These are phyloP conservation scores for Cladosporium sp. DNA, from an alignment of 2,329 filamentous ascomycete species.

Conservation along the genomic window DNA sequence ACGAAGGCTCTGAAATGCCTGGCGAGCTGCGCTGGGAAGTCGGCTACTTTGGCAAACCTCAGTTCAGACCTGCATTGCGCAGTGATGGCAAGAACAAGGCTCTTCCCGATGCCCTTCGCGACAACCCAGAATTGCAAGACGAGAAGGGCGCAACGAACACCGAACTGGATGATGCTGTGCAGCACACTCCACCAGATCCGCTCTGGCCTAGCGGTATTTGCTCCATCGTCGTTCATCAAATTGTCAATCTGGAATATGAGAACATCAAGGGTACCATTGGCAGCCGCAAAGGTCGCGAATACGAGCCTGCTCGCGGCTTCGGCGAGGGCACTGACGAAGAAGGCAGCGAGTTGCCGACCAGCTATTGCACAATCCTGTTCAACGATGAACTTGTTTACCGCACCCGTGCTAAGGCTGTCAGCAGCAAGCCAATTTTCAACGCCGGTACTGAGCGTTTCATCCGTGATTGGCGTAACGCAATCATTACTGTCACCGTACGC, in stretches of 20 bases:
- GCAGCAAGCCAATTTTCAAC: slow-evolving; percentile 94
- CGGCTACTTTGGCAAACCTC: slow-evolving; percentile 87
- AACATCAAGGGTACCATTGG: slow-evolving; percentile 82
- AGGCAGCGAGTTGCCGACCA: slow-evolving; percentile 72
- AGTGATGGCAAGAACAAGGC: slow-evolving; percentile 81
- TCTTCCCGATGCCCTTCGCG: slow-evolving; percentile 67
- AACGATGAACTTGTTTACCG: slow-evolving; percentile 91
- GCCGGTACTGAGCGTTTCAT: slow-evolving; percentile 91
- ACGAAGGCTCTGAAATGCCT: slow-evolving; percentile 82
- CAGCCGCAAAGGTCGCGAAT: slow-evolving; percentile 78
- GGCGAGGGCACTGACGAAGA: slow-evolving; percentile 86
- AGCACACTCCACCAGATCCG: slow-evolving; percentile 89
- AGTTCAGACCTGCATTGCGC: slow-evolving; percentile 75
- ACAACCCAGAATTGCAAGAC: slow-evolving; percentile 75
- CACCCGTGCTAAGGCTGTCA: slow-evolving; percentile 90
- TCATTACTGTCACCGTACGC: slow-evolving; percentile 82
- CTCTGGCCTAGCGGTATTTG: slow-evolving; percentile 90
- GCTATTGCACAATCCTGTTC: slow-evolving; percentile 86
- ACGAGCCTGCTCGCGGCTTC: slow-evolving; percentile 77
- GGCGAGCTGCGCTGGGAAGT: slow-evolving; percentile 95
- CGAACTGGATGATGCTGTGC: slow-evolving; percentile 74
- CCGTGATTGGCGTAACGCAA: slow-evolving; percentile 83
- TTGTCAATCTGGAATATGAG: slow-evolving; percentile 88
- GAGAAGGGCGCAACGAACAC: slow-evolving; percentile 75
- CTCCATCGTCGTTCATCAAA: slow-evolving; percentile 84